These are phyloP conservation scores for Glycine soja DNA, from an alignment of 306 rosid species.

Conservation along the genomic window DNA sequence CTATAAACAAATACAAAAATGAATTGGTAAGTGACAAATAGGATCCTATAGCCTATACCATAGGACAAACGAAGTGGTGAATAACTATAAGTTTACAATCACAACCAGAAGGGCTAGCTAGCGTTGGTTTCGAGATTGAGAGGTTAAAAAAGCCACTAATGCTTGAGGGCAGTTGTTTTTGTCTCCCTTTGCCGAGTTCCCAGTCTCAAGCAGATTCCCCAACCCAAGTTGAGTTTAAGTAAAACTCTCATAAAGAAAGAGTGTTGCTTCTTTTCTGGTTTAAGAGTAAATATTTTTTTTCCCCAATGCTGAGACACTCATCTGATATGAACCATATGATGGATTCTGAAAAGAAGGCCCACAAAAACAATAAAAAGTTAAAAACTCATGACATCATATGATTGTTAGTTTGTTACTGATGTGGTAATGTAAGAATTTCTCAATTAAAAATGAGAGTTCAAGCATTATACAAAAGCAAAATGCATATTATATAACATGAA, in stretches of 20 bases:
- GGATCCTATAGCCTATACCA: constrained; percentile 33
- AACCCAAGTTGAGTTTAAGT: constrained; percentile 32
- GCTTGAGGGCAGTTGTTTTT: constrained; percentile 42
- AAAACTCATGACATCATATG: neutral
- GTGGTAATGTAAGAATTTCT: neutral
- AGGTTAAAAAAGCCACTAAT: constrained; percentile 23
- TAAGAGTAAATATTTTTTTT: neutral
- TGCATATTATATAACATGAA: neutral
- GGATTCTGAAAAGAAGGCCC: constrained; percentile 25
- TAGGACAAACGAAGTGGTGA: constrained; percentile 18
- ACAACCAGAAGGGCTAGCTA: constrained; percentile 33
- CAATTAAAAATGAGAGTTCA: constrained; percentile 16
- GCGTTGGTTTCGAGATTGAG: constrained; percentile 43
- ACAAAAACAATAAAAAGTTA: constrained; percentile 14
- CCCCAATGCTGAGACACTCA: neutral
- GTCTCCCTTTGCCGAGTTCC: constrained; percentile 33
- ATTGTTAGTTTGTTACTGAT: constrained; percentile 8
- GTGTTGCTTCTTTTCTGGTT: constrained; percentile 15
- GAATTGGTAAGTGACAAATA: constrained; percentile 42
- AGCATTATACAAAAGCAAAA: neutral
- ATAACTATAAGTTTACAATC: constrained; percentile 15
- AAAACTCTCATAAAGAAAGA: constrained; percentile 32
- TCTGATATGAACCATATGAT: neutral
- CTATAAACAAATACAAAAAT: constrained; percentile 33
- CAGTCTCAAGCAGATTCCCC: constrained; percentile 38